phyloP scores from a whole-genome alignment of 192 early-diverging fungal genomes.

The Backusella tarrabulga region DNA sequence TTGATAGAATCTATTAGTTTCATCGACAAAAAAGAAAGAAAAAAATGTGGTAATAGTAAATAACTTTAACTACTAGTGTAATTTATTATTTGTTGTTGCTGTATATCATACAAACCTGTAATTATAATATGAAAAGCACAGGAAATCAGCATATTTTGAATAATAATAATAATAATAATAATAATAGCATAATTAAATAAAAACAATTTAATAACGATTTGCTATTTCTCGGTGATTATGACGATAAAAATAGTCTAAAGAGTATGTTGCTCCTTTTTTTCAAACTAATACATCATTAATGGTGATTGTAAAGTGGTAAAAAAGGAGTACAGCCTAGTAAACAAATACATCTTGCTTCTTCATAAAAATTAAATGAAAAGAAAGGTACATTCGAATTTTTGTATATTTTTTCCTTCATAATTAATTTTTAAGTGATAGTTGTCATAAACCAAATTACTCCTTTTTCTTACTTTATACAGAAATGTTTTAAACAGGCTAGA shows the following conservation, averaged over 20 bases:
- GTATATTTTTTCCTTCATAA: not conserved
- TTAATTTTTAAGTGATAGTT: not conserved
- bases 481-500: not conserved
- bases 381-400: not conserved
- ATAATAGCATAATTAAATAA: not conserved
- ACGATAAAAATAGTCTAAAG: not conserved
- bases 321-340: not conserved
- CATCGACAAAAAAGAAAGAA: too few species aligned
- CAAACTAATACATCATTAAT: not conserved
- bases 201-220: not conserved
- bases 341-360: not conserved
- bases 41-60: not conserved
- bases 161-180: not conserved
- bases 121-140: not conserved
- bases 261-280: not conserved
- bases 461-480: not conserved
- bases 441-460: constrained; percentile 1
- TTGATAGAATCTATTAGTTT: too few species aligned
- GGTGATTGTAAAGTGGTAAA: not conserved
- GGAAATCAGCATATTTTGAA: not conserved
- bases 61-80: not conserved
- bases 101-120: not conserved
- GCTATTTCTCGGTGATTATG: not conserved
- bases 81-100: not conserved
- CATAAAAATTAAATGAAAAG: not conserved